phyloP scores from a whole-genome alignment of 495 filamentous ascomycete species.

The Haplographium delicatum region DNA sequence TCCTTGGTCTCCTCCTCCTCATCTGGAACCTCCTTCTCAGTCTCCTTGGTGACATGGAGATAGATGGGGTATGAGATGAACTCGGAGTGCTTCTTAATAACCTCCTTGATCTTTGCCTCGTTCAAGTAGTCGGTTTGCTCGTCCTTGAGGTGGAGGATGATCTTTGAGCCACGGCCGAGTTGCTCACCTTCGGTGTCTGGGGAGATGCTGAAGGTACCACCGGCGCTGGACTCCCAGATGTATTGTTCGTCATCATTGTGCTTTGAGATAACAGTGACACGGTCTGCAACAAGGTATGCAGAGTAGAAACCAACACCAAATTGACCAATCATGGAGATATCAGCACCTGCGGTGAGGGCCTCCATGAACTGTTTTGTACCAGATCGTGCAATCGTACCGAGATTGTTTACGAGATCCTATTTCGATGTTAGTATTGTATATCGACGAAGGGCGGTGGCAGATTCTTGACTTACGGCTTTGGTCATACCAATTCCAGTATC shows the following conservation, averaged over 20 bases:
- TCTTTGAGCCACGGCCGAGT: constrained; percentile 92
- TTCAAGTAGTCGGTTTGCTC: constrained; percentile 98
- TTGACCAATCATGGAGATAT: constrained; percentile 99
- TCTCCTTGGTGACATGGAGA: constrained; percentile 98
- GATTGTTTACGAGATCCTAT: constrained; percentile 98
- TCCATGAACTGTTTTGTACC: constrained; percentile 99
- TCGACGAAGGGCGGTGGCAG: constrained; percentile 22
- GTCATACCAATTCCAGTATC: constrained; percentile 99
- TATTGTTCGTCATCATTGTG: constrained; percentile 99
- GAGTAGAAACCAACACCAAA: constrained; percentile 99
- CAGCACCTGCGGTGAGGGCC: constrained; percentile 93
- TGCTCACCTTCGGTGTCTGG: constrained; percentile 87
- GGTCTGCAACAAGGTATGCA: constrained; percentile 97
- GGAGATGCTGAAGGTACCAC: constrained; percentile 92
- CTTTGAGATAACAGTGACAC: constrained; percentile 92
- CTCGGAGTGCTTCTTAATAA: constrained; percentile 99
- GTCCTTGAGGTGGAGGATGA: constrained; percentile 97
- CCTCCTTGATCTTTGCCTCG: constrained; percentile 99
- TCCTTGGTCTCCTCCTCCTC: constrained; percentile 75
- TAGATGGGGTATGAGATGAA: constrained; percentile 99
- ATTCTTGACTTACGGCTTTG: constrained; percentile 76
- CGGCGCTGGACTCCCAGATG: constrained; percentile 96
- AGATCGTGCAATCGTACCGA: constrained; percentile 97
- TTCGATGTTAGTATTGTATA: constrained; percentile 6
- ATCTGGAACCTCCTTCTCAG: constrained; percentile 96